phyloP scores from a whole-genome alignment of 2,329 filamentous ascomycete genomes.

The Pseudopyricularia javanii region DNA sequence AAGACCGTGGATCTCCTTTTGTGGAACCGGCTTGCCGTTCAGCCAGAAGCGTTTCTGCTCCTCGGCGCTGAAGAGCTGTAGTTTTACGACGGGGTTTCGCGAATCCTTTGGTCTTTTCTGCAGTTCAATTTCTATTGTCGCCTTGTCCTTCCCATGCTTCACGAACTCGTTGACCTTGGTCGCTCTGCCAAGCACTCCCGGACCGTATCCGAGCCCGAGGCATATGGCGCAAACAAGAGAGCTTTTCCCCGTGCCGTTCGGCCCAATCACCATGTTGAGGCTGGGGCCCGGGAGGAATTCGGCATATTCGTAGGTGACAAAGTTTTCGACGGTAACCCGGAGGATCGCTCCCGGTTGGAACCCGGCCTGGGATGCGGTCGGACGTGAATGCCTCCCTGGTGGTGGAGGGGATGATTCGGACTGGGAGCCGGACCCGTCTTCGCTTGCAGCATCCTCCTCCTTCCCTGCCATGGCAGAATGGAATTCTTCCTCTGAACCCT shows the following conservation, averaged over 20 bases:
- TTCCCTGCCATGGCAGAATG: conserved; percentile 7
- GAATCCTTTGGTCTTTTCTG: conserved; percentile 47
- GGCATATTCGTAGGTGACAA: conserved; percentile 87
- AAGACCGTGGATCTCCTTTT: conserved; percentile 54
- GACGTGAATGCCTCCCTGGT: conserved; percentile 3
- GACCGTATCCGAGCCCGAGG: conserved; percentile 74
- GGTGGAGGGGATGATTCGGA: conserved; percentile 1
- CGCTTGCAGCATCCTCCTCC: conserved; percentile 8
- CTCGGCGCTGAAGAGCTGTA: conserved; percentile 62
- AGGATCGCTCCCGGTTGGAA: conserved; percentile 76
- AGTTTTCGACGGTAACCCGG: conserved; percentile 73
- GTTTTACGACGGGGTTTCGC: conserved; percentile 60
- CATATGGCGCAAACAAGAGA: conserved; percentile 96
- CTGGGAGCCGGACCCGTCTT: conserved; percentile 10
- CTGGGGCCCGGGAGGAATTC: conserved; percentile 87
- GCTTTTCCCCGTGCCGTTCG: conserved; percentile 97
- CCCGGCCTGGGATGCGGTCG: conserved; percentile 11
- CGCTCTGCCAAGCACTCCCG: conserved; percentile 73
- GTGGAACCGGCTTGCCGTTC: conserved; percentile 50
- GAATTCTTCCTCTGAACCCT: conserved; percentile 9
- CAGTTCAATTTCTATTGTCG: conserved; percentile 83
- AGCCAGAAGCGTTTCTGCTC: conserved; percentile 73
- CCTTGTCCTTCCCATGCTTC: conserved; percentile 71
- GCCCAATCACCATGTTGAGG: conserved; percentile 96
- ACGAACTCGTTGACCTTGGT: conserved; percentile 82